Percentiles rank a stretch among this genome's conserved stretches.
Conservation (phyloP, 768 basidiomycete genomes). For the Trametes cubensis region DNA sequence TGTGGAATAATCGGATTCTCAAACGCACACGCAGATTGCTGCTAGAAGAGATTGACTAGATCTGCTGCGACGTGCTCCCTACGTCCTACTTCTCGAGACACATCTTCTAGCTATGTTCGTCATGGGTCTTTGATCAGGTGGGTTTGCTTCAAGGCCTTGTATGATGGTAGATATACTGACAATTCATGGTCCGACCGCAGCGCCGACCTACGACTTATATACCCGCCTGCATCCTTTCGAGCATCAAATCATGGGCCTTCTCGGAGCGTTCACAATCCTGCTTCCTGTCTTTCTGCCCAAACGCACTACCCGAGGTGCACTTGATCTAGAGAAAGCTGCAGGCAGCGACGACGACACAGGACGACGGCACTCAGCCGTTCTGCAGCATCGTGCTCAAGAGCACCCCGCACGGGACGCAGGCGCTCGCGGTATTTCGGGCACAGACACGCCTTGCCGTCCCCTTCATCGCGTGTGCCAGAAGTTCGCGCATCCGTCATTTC, state of each 20-base stretch:
- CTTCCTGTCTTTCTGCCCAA: neutral
- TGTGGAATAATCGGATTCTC: too few relatives aligned
- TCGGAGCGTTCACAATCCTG: neutral
- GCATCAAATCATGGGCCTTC: neutral
- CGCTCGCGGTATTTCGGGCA: neutral
- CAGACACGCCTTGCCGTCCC: neutral
- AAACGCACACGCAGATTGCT: too few relatives aligned
- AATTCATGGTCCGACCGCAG: neutral
- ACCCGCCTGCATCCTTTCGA: neutral
- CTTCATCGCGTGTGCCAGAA: conserved; percentile 9
- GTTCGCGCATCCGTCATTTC: neutral
- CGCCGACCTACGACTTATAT: neutral
- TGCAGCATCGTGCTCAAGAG: neutral
- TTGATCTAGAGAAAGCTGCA: conserved; percentile 5
- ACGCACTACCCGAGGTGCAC: neutral
- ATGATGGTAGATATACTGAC: neutral
- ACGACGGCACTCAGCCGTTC: neutral
- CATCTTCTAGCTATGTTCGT: too few relatives aligned
- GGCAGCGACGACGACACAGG: neutral
- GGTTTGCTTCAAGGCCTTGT: too few relatives aligned
- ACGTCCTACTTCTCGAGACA: too few relatives aligned
- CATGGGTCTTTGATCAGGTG: too few relatives aligned
- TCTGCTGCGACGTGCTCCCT: too few relatives aligned
- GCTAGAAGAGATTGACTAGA: too few relatives aligned
- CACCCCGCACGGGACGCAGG: neutral